Conservation (phyloP, 2,329 filamentous ascomycete species). For the Colletotrichum chrysophilum region DNA sequence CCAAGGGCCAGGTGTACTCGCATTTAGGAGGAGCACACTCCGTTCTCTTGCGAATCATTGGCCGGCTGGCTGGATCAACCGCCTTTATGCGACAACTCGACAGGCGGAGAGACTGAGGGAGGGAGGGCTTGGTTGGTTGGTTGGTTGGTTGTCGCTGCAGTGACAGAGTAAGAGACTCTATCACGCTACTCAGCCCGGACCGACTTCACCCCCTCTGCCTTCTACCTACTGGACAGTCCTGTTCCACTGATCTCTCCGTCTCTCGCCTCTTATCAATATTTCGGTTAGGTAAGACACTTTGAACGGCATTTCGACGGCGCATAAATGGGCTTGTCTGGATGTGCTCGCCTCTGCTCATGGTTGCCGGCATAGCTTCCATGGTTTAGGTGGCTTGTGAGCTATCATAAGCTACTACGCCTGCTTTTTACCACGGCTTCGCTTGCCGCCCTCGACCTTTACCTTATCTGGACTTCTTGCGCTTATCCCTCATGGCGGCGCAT, state of each 20-base stretch:
- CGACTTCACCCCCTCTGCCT: background rate
- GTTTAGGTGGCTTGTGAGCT: background rate
- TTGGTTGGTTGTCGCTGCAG: background rate
- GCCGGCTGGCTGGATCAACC: background rate
- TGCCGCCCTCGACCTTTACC: background rate
- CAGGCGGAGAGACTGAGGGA: background rate
- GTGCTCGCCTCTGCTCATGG: background rate
- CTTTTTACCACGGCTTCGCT: background rate
- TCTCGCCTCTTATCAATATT: background rate
- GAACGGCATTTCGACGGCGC: background rate
- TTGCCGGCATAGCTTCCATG: background rate
- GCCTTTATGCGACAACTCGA: background rate
- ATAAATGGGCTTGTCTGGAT: background rate
- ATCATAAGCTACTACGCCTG: background rate
- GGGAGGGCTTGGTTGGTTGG: background rate
- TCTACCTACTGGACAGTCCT: background rate
- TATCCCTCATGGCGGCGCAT: background rate
- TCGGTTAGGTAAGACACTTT: slow-evolving; percentile 1
- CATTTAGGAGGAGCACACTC: background rate
- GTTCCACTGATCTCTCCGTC: background rate
- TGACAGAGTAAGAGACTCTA: background rate
- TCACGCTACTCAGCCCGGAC: background rate
- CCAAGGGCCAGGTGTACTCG: background rate
- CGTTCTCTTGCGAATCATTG: background rate
- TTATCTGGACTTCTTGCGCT: slow-evolving; percentile 11